A percentile compares a stretch with the other conserved stretches of the same genome.
Conservation (phyloP, 139 green algal species). For the Chlorella sp. region DNA sequence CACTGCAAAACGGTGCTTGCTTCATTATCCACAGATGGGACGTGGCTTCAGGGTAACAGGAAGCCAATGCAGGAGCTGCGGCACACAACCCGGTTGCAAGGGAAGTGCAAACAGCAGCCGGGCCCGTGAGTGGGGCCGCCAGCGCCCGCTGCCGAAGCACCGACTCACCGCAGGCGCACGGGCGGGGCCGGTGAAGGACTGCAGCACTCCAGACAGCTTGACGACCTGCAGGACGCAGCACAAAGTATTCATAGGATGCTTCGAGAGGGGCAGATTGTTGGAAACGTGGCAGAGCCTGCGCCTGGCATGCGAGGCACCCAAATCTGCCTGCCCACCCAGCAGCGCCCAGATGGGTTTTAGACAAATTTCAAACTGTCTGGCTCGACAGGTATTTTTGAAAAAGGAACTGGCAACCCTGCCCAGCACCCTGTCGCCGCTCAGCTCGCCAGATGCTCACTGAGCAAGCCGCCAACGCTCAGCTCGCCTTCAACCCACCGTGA, state of each 20-base stretch:
- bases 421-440: too few species aligned
- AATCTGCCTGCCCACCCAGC: neutral
- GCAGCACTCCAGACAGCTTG: conserved; percentile 41
- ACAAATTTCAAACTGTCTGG: neutral
- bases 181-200: neutral
- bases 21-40: neutral
- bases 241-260: neutral
- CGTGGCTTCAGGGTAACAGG: neutral
- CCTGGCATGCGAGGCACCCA: neutral
- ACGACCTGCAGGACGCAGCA: conserved; percentile 21
- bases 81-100: too few species aligned
- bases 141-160: neutral
- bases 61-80: neutral
- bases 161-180: conserved; percentile 6
- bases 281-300: neutral
- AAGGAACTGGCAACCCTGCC: too few species aligned
- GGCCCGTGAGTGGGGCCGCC: too few species aligned
- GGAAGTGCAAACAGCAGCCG: too few species aligned
- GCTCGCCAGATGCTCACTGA: too few species aligned
- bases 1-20: too few species aligned
- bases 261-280: neutral
- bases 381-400: too few species aligned
- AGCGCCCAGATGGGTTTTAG: neutral
- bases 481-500: conserved; percentile 8
- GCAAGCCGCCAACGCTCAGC: too few species aligned